Conservation (phyloP, 2,329 filamentous ascomycete species). For the Orbilia blumenaviensis region DNA sequence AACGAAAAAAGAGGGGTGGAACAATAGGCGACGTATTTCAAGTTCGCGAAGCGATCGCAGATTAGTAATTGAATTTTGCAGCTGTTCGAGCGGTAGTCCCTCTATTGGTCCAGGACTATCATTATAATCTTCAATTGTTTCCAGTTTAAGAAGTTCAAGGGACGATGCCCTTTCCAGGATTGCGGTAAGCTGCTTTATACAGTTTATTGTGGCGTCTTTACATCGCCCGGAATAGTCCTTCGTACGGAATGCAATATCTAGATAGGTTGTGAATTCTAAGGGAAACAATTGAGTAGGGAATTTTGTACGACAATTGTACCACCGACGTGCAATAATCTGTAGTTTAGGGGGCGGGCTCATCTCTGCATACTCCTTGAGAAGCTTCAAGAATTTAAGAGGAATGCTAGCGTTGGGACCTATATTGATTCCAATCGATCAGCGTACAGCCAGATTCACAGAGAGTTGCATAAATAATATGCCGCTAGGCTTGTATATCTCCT, state of each 20-base stretch:
- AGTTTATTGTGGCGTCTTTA: too few species aligned
- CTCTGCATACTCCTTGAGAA: neutral
- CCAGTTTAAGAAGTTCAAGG: too few species aligned
- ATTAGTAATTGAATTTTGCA: neutral
- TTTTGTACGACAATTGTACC: too few species aligned
- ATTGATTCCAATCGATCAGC: neutral
- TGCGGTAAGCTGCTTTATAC: too few species aligned
- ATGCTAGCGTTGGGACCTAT: too few species aligned
- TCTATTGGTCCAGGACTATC: neutral
- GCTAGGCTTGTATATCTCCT: too few species aligned
- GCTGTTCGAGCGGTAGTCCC: neutral
- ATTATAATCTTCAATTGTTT: too few species aligned
- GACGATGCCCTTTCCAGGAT: too few species aligned
- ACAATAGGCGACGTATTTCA: neutral
- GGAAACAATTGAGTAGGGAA: neutral
- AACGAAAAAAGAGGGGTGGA: conserved; percentile 19
- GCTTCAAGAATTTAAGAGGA: neutral
- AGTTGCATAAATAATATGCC: too few species aligned
- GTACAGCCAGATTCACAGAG: too few species aligned
- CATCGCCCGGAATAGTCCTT: too few species aligned
- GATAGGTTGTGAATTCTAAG: neutral
- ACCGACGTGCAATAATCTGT: neutral
- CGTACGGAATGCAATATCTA: neutral
- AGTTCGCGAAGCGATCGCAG: neutral
- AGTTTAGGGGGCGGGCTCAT: too few species aligned